These are phyloP conservation scores for Hanseniaspora gamundiae DNA, from an alignment of 1,139 yeast species.

Conservation along the genomic window DNA sequence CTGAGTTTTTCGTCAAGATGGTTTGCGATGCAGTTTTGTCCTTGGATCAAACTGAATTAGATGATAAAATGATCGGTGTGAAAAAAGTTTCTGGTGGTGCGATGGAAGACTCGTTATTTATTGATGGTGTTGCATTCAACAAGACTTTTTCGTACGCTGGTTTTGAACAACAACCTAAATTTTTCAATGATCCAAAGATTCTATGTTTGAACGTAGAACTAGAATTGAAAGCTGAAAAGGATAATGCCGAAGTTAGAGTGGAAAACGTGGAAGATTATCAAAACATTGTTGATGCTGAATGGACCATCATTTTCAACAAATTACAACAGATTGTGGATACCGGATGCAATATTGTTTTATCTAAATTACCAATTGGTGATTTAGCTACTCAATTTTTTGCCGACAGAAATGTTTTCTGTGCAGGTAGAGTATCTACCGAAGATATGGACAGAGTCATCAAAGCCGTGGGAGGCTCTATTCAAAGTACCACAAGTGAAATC, in stretches of 20 bases:
- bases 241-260: constrained; percentile 97
- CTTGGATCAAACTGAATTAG: constrained; percentile 72
- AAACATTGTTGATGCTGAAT: constrained; percentile 94
- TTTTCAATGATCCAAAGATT: constrained; percentile 67
- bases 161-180: constrained; percentile 95
- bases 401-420: constrained; percentile 91
- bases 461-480: constrained; percentile 90
- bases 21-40: constrained; percentile 90
- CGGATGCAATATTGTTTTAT: constrained; percentile 87
- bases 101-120: constrained; percentile 81
- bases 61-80: constrained; percentile 85
- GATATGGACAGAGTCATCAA: constrained; percentile 87
- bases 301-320: constrained; percentile 86
- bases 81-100: constrained; percentile 95
- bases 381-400: constrained; percentile 97
- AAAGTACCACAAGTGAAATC: constrained; percentile 81
- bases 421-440: constrained; percentile 83
- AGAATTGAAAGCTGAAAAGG: constrained; percentile 95
- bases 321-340: constrained; percentile 69
- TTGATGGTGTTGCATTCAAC: constrained; percentile 93
- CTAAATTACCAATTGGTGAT: constrained; percentile 95
- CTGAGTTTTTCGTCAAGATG: constrained; percentile 86
- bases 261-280: constrained; percentile 91
- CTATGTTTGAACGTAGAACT: constrained; percentile 81
- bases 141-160: constrained; percentile 97